Evolutionary conservation across 192 early-diverging fungal species (phyloP).

Genomic region (Entomortierella beljakovae): DNA sequence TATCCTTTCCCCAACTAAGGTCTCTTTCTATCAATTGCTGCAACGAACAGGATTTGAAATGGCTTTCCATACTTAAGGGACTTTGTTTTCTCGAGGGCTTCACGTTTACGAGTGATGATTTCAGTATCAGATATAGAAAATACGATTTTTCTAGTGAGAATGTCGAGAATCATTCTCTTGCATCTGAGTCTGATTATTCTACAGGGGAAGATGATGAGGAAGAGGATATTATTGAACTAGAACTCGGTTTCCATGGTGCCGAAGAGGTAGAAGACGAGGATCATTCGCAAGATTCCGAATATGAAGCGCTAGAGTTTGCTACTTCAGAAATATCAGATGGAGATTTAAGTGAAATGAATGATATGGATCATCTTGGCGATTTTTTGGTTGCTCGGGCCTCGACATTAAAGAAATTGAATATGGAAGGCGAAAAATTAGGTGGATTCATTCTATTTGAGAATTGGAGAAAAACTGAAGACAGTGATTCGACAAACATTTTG

Average conservation of each 20-base stretch:
- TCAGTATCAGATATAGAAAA: too few relatives aligned
- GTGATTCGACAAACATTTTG: background rate
- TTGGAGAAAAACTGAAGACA: too few relatives aligned
- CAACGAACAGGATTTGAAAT: background rate
- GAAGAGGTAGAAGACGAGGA: too few relatives aligned
- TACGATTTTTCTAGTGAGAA: too few relatives aligned
- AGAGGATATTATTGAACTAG: background rate
- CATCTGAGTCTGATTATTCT: too few relatives aligned
- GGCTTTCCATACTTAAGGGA: background rate
- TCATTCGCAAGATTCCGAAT: too few relatives aligned
- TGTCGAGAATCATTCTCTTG: too few relatives aligned
- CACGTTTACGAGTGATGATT: background rate
- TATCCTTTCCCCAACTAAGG: background rate
- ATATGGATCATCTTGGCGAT: slow-evolving; percentile 9
- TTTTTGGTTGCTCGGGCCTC: slow-evolving; percentile 8
- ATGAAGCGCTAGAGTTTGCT: too few relatives aligned
- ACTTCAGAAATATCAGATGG: too few relatives aligned
- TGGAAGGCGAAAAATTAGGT: background rate
- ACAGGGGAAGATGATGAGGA: background rate
- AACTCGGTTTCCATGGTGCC: too few relatives aligned
- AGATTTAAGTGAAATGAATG: too few relatives aligned
- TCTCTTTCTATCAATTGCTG: slow-evolving; percentile 9
- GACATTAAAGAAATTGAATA: background rate
- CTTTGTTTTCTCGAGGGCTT: background rate
- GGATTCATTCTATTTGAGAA: slow-evolving; percentile 11